Base-by-base conservation (phyloP, 441 rosid species). In the Theobroma grandiflorum region DNA sequence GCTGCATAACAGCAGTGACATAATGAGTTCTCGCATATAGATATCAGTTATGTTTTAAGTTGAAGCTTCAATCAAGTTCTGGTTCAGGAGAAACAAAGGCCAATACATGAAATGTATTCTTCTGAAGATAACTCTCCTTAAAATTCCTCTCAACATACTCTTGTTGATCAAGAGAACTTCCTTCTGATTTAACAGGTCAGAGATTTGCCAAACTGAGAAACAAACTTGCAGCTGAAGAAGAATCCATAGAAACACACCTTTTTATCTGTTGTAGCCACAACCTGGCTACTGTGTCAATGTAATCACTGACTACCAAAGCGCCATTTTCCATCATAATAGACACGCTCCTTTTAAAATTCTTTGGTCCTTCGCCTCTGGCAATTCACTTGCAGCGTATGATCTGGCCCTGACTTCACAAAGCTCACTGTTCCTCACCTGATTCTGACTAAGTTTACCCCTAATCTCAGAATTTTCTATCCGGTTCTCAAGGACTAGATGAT, bases 221-320 rank as follows among this genome's bases (percentile, higher is more conserved):
- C 35, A 35, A 45, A 16, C 72, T 50, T 64, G 73, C 84, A 35
- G 74, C 66, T 31, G 77, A 61, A 18, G 88, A 81, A 64, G 83
- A 84, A 88, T 84, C 87, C 87, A 87, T 76, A 15, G 90, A 85
- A 62, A 50, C 86, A 31, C 83, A 85, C 78, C 88, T 82, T 67
- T 79, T 83, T 57, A 77, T 43, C 45, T 75, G 35, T 38, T 72
- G 76, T 8, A 52, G 66, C 47, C 33, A 62, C 73, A 65, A 31
- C 71, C 53, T 52, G 43, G 45, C 47, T 47, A 5, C 37, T 69
- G 35, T 69, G 35, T 26, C 53, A 11, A 43, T 67, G 53, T 35
- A 42, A 20, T 67, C 53, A 20, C 53, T 20, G 18, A 5, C 53
- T 10, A 10, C 33, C 66, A 47, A 20, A 53, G 20, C 63, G 3